Evolutionary conservation across 225 moss, liverwort and hornwort genomes (phyloP).

Genomic region (Ulota crispa): DNA sequence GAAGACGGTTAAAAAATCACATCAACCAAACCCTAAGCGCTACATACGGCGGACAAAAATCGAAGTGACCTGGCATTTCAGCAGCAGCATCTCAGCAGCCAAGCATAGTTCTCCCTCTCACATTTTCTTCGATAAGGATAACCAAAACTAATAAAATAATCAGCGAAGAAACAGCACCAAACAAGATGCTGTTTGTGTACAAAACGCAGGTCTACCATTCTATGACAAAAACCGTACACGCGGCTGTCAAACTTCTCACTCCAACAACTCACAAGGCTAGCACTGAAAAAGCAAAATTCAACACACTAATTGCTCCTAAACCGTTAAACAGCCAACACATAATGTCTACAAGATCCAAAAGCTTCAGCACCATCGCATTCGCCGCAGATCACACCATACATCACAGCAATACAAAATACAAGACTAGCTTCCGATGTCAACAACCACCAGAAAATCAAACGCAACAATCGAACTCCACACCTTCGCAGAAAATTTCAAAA

Average conservation of each 20-base stretch:
- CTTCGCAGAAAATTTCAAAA: conserved; percentile 16
- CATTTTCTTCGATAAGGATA: neutral
- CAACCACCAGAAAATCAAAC: neutral
- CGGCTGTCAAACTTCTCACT: conserved; percentile 8
- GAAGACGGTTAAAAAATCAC: conserved; percentile 25
- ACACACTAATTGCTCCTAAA: conserved; percentile 19
- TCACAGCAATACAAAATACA: conserved; percentile 19
- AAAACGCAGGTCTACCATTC: neutral
- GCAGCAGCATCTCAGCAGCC: conserved; percentile 12
- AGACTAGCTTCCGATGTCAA: conserved; percentile 11
- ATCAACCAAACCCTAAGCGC: conserved; percentile 35
- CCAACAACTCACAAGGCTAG: neutral
- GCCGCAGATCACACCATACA: conserved; percentile 2
- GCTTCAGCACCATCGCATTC: conserved; percentile 1
- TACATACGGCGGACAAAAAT: neutral
- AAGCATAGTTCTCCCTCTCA: conserved; percentile 19
- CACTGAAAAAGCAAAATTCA: conserved; percentile 5
- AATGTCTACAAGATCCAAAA: conserved; percentile 3
- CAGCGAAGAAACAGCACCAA: conserved; percentile 1
- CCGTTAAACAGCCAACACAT: conserved; percentile 14
- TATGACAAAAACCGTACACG: neutral
- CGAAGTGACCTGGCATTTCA: neutral
- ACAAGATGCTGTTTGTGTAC: neutral
- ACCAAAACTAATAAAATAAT: conserved; percentile 11
- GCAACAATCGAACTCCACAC: neutral